Base-by-base conservation (phyloP, 1,139 yeast species). In the Pichia sp. region DNA sequence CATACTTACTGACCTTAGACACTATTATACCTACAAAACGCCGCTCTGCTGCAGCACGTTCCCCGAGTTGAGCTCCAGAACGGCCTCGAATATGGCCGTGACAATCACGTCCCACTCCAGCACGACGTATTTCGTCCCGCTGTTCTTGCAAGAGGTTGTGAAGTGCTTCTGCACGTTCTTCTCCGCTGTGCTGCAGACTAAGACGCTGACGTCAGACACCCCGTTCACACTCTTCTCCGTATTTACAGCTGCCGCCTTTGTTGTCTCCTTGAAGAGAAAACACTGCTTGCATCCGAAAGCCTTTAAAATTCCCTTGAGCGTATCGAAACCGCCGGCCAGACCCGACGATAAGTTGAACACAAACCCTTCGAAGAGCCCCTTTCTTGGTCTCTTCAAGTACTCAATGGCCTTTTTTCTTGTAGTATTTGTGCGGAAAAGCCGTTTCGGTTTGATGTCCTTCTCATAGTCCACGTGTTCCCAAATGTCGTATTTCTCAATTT, bases 31-130 rank as follows among this genome's bases (percentile, higher is more conserved):
- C 15, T 40, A 31, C 16, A 48, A 30, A 15, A 54, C 53, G 11
- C 52, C 51, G 3, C 26, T 8, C 13, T 51, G 44, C 15, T 49
- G 43, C 3, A 51, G 38, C 2, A 48, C 42, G 19, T 48, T 47
- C 5, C 4, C 30, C 8, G 41, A 41, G 7, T 32, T 45, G 7
- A 54, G 16, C 0, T 41, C 36, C 15, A 54, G n/a, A 1, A 16
- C 48, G 11, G 47, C 59, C 42, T 73, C 74, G 66, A 84, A 84
- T 0, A 85, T 80, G 49, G 83, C 75, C 54, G 75, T 71, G 8
- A 84, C 84, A 57, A 86, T 79, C 87, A 87, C 83, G 56, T 84
- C 82, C 90, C 90, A 84, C 57, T 82, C 85, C 8, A 84, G 75
- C 1, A 80, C 72, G 6, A 65, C 64, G 26, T 56, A 60, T 5